Base-by-base conservation (phyloP, 2,329 filamentous ascomycete species). In the Ophiobolus disseminans region DNA sequence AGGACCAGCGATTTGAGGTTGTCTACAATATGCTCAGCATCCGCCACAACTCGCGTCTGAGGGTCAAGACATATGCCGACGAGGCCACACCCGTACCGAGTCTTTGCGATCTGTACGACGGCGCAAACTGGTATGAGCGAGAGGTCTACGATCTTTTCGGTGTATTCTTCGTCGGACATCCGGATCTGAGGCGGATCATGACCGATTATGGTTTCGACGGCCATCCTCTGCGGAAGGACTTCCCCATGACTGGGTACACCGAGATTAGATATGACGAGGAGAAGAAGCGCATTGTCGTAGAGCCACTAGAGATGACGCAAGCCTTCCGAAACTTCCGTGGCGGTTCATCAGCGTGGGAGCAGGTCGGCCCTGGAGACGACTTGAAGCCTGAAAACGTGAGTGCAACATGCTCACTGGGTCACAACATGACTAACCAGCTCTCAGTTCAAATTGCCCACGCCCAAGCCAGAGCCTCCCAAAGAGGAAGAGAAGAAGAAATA, bases 181-280 rank as follows among this genome's bases (percentile, higher is more conserved):
- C 94, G 30, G 95, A 99, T 78, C 81, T 99, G 65, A 86, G 94
- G 74, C 86, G 94, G 63, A 97, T 99, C 79, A 95, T 99, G 93
- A 99, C 94, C 60, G 94, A 99, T 75, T 99, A 99, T 75, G 94
- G 94, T 43, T 99, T 99, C 70, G 95, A 99, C 75, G 94, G 94
- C 43, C 94, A 99, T 78, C 94, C 94, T 32, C 79, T 99, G 72
- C 86, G 95, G 71, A 99, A 99, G 80, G 94, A 99, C 73, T 99
- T 99, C 80, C 94, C 94, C 17, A 79, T 99, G 73, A 97, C 94
- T 2, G 94, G 94, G 38, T 99, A 99, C 80, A 99, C 94, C 25
- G 95, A 99, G 80, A 88, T 99, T 62, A 85, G 94, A 70, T 99
- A 95, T 72, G 94, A 99, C 63, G 94, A 99, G 79, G 95, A 99